phyloP scores from a whole-genome alignment of 129 eudicot species.

The Flaveria linearis region DNA sequence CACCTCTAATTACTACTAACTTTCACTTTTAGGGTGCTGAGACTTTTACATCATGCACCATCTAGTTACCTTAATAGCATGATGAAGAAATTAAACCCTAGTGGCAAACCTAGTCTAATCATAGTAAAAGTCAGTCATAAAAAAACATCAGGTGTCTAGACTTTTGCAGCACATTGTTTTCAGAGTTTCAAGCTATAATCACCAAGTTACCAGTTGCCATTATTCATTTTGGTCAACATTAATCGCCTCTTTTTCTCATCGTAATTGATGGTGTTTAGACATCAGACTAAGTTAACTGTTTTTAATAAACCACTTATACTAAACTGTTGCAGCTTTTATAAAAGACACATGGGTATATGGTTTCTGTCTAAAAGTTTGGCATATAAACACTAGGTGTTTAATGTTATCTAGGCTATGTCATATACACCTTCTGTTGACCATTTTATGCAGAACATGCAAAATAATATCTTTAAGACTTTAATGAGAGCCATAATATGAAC shows the following conservation, averaged over 20 bases:
- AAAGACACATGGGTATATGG: not conserved
- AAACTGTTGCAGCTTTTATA: not conserved
- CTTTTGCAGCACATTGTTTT: not conserved
- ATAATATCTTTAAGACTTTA: not conserved
- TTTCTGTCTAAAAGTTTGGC: not conserved
- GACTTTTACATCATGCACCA: not conserved
- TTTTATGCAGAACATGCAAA: too few relatives aligned
- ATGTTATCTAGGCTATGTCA: constrained; percentile 4
- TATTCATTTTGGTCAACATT: constrained; percentile 19
- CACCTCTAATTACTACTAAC: not conserved
- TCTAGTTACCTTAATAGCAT: not conserved
- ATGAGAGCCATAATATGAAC: constrained; percentile 22
- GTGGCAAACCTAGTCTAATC: not conserved
- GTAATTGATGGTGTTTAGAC: not conserved
- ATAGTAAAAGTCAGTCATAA: not conserved
- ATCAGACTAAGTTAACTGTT: not conserved
- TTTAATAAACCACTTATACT: constrained; percentile 1
- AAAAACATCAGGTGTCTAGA: not conserved
- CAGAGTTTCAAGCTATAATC: not conserved
- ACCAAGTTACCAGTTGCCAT: not conserved
- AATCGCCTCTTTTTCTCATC: not conserved
- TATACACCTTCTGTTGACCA: not conserved
- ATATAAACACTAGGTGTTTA: not conserved
- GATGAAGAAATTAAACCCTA: constrained; percentile 11
- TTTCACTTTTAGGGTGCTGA: not conserved